A percentile compares a stretch with the other conserved stretches of the same genome.
Evolutionary conservation across 495 filamentous ascomycete species (phyloP).

Genomic region (Echria macrotheca): DNA sequence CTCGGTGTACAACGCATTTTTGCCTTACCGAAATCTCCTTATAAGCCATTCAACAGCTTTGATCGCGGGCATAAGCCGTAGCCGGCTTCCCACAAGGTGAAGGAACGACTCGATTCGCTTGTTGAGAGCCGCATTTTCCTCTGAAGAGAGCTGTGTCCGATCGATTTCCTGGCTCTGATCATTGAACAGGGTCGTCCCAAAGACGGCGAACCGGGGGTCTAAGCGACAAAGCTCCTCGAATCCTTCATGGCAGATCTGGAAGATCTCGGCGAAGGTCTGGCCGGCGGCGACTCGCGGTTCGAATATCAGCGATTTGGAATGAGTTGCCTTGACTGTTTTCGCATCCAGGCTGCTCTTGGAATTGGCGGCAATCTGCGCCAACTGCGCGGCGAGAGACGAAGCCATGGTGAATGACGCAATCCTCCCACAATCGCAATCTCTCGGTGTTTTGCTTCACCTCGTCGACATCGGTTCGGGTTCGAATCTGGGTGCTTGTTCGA

Average conservation of each 20-base stretch:
- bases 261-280: constrained; percentile 86
- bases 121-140: constrained; percentile 78
- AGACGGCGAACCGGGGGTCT: constrained; percentile 67
- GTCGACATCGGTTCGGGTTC: too few species aligned
- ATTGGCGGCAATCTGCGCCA: constrained; percentile 72
- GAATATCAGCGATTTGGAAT: constrained; percentile 89
- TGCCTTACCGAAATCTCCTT: constrained; percentile 82
- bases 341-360: constrained; percentile 77
- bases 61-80: constrained; percentile 77
- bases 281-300: constrained; percentile 71
- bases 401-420: constrained; percentile 48
- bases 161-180: constrained; percentile 86
- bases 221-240: constrained; percentile 85
- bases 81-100: constrained; percentile 62
- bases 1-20: too few species aligned
- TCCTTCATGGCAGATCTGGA: constrained; percentile 76
- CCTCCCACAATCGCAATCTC: constrained; percentile 1
- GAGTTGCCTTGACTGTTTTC: constrained; percentile 79
- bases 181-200: constrained; percentile 72
- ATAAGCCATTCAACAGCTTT: constrained; percentile 95
- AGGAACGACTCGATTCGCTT: constrained; percentile 73
- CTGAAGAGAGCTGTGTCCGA: constrained; percentile 70
- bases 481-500: too few species aligned
- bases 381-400: constrained; percentile 70
- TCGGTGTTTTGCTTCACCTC: too few species aligned